Conservation (phyloP, 352 stramenopile species). For the Globisporangium parvum region DNA sequence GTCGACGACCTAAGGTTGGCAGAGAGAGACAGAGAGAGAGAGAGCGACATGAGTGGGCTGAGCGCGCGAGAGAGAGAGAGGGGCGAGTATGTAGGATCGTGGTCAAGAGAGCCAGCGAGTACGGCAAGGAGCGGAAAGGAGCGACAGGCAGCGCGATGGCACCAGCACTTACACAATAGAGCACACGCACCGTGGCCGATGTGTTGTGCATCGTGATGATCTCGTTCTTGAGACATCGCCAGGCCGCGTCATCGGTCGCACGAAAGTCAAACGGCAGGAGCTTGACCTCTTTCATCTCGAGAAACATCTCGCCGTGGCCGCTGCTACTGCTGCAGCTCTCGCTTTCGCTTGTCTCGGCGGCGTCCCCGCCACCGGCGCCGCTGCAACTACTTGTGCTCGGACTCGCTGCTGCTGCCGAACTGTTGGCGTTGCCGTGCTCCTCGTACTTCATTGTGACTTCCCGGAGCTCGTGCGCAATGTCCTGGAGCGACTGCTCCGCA, state of each 20-base stretch:
- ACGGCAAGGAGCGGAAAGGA: not conserved
- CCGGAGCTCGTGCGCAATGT: slow-evolving; percentile 1
- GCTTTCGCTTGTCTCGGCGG: not conserved
- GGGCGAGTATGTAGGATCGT: not conserved
- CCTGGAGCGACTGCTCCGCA: not conserved
- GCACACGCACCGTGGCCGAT: slow-evolving; percentile 8
- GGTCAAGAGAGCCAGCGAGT: not conserved
- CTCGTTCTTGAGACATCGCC: slow-evolving; percentile 25
- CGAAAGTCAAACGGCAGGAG: slow-evolving; percentile 43
- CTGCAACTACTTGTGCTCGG: not conserved
- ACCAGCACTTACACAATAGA: slow-evolving; percentile 1
- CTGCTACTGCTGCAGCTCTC: not conserved
- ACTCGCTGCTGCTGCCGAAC: too few species aligned
- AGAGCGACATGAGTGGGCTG: not conserved
- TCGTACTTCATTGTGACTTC: slow-evolving; percentile 13
- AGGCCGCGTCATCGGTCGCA: slow-evolving; percentile 25
- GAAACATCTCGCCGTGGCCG: slow-evolving; percentile 4
- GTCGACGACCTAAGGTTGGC: slow-evolving; percentile 5
- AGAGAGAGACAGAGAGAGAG: not conserved
- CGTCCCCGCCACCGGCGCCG: not conserved
- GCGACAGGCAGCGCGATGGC: not conserved
- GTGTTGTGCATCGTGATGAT: slow-evolving; percentile 16
- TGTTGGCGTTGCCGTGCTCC: not conserved
- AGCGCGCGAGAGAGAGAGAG: too few species aligned
- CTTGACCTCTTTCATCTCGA: slow-evolving; percentile 51